A percentile compares a stretch with the other conserved stretches of the same genome.
Evolutionary conservation across 2,329 filamentous ascomycete genomes (phyloP).

Genomic region (Orbilia oligospora): DNA sequence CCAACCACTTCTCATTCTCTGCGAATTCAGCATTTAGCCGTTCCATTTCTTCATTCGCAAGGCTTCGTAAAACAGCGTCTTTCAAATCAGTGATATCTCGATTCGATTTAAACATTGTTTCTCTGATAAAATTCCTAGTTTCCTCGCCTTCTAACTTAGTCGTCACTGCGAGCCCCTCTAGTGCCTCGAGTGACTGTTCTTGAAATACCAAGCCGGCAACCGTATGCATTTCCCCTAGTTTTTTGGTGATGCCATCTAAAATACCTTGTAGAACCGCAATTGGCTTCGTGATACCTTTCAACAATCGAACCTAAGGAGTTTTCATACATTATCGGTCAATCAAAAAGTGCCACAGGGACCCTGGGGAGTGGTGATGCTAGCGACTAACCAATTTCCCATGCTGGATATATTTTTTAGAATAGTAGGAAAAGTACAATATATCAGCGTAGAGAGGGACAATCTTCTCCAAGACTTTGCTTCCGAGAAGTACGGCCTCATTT

Average conservation of each 20-base stretch:
- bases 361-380: no score
- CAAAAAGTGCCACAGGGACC: no score
- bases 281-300: slow-evolving; percentile 24
- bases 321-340: not conserved
- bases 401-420: slow-evolving; percentile 38
- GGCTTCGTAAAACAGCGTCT: slow-evolving; percentile 14
- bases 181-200: slow-evolving; percentile 31
- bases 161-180: slow-evolving; percentile 25
- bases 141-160: not conserved
- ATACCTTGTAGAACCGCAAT: slow-evolving; percentile 30
- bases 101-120: slow-evolving; percentile 39
- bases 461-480: slow-evolving; percentile 40
- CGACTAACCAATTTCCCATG: slow-evolving; percentile 31
- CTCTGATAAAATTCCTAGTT: slow-evolving; percentile 37
- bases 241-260: slow-evolving; percentile 44
- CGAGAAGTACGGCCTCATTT: slow-evolving; percentile 1
- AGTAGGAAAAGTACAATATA: slow-evolving; percentile 53
- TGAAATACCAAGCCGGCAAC: slow-evolving; percentile 48
- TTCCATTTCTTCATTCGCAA: slow-evolving; percentile 40
- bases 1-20: slow-evolving; percentile 53
- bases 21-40: slow-evolving; percentile 37
- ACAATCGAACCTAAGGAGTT: slow-evolving; percentile 18
- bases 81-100: slow-evolving; percentile 40
- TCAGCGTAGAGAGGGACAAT: slow-evolving; percentile 50
- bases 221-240: slow-evolving; percentile 31